Evolutionary conservation across 2,329 filamentous ascomycete genomes (phyloP).

Genomic region (Penicillium capsulatum): DNA sequence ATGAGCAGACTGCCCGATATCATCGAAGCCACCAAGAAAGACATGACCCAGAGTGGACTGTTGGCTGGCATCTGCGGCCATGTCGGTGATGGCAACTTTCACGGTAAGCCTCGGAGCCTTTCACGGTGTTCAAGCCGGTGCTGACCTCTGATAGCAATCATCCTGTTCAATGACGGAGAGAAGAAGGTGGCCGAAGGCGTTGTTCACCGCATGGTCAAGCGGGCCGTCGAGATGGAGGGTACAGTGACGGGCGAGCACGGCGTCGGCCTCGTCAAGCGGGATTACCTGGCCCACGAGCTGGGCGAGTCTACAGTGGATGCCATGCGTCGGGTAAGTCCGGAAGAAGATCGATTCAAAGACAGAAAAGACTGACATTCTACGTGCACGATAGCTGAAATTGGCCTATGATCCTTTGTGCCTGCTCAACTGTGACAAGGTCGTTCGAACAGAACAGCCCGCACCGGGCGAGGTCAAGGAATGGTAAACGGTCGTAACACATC

Average conservation of each 20-base stretch:
- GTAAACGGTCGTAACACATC: slow-evolving; percentile 23
- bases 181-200: slow-evolving; percentile 54
- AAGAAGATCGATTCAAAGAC: background rate
- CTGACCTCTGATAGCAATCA: slow-evolving; percentile 57
- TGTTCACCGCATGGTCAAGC: slow-evolving; percentile 66
- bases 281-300: slow-evolving; percentile 60
- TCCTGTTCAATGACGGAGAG: slow-evolving; percentile 58
- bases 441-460: slow-evolving; percentile 51
- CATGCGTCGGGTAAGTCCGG: slow-evolving; percentile 56
- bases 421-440: slow-evolving; percentile 62
- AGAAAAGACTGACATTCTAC: background rate
- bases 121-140: too few species aligned
- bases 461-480: slow-evolving; percentile 48
- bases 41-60: slow-evolving; percentile 60
- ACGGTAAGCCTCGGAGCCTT: slow-evolving; percentile 45
- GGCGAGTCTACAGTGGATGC: slow-evolving; percentile 58
- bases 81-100: slow-evolving; percentile 72
- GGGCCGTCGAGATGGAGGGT: slow-evolving; percentile 65
- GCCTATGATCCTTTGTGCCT: slow-evolving; percentile 63
- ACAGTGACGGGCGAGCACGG: slow-evolving; percentile 71
- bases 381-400: slow-evolving; percentile 43
- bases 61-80: slow-evolving; percentile 66
- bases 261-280: slow-evolving; percentile 65
- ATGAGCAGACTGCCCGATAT: slow-evolving; percentile 67
- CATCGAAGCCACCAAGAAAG: slow-evolving; percentile 65